Percentiles rank a stretch among this genome's conserved stretches.
phyloP scores from a whole-genome alignment of 176 grass and related monocot genomes.

The Saccharum officinarum region DNA sequence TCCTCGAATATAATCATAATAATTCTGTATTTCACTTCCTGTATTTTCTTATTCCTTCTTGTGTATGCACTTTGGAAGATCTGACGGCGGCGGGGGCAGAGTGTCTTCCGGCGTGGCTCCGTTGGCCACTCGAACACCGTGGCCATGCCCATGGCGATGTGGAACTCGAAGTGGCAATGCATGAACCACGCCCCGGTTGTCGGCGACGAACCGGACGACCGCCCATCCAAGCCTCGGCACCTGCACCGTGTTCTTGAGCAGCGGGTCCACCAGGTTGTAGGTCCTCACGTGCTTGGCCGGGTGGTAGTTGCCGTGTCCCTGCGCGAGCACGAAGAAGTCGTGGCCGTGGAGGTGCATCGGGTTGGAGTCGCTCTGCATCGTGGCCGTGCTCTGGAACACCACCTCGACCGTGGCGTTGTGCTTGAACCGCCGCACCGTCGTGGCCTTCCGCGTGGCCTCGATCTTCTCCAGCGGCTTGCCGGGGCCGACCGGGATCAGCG shows the following conservation, averaged over 20 bases:
- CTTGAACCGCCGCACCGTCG: conserved; percentile 19
- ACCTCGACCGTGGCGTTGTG: conserved; percentile 42
- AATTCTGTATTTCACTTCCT: background rate
- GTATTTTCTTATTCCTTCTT: background rate
- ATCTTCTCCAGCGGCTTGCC: background rate
- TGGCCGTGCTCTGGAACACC: conserved; percentile 35
- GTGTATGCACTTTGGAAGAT: conserved; percentile 4
- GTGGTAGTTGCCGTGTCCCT: conserved; percentile 44
- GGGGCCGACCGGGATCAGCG: background rate
- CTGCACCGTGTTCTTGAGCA: conserved; percentile 24
- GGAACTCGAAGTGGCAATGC: conserved; percentile 39
- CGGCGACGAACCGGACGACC: conserved; percentile 16
- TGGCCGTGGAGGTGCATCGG: conserved; percentile 58
- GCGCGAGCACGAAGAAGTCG: conserved; percentile 59
- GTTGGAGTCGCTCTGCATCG: conserved; percentile 47
- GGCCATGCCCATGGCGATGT: conserved; percentile 32
- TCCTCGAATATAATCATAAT: background rate
- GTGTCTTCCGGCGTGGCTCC: conserved; percentile 22
- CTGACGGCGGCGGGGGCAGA: conserved; percentile 1
- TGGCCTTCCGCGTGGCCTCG: conserved; percentile 13
- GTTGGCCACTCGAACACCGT: conserved; percentile 24
- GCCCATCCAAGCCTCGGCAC: conserved; percentile 25
- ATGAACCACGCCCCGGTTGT: conserved; percentile 42
- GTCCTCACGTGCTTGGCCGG: conserved; percentile 22
- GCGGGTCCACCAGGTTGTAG: conserved; percentile 31